A percentile compares a stretch with the other conserved stretches of the same genome.
phyloP scores from a whole-genome alignment of 2,329 filamentous ascomycete species.

The Cladosporium sp. region DNA sequence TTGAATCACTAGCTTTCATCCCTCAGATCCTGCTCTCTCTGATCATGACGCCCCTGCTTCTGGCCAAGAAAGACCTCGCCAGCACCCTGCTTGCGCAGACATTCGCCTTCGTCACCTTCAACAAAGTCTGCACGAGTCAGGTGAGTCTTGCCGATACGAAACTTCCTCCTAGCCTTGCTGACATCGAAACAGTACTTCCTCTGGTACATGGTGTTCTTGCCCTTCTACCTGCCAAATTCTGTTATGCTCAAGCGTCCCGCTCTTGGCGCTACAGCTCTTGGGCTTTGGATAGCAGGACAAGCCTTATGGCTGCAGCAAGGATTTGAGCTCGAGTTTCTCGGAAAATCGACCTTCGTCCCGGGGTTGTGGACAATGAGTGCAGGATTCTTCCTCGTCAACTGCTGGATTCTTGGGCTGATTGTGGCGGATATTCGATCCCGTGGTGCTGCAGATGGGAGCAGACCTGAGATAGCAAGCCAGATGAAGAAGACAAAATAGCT shows the following conservation, averaged over 20 bases:
- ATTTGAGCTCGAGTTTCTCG: conserved; percentile 55
- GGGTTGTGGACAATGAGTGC: conserved; percentile 75
- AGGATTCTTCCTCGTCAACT: conserved; percentile 78
- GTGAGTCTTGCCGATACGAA: conserved; percentile 46
- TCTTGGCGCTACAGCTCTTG: conserved; percentile 61
- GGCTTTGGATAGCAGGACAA: conserved; percentile 73
- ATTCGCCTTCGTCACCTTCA: conserved; percentile 94
- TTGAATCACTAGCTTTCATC: conserved; percentile 81
- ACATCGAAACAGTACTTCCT: conserved; percentile 72
- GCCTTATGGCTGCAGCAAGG: conserved; percentile 48
- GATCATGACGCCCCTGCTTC: conserved; percentile 66
- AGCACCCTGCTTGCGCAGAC: conserved; percentile 90
- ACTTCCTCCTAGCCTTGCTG: neutral
- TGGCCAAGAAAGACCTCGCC: conserved; percentile 78
- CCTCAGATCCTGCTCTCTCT: conserved; percentile 81
- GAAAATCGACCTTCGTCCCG: conserved; percentile 76
- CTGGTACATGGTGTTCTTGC: conserved; percentile 94
- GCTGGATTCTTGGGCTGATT: conserved; percentile 79
- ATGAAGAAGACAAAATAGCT: neutral
- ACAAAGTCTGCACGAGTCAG: conserved; percentile 98
- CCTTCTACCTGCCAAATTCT: conserved; percentile 81
- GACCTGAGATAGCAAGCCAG: neutral
- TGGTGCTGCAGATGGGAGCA: neutral
- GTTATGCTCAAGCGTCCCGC: conserved; percentile 59
- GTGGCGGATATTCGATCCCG: conserved; percentile 56